A percentile compares a stretch with the other conserved stretches of the same genome.
phyloP scores from a whole-genome alignment of 805 yeast species.

The Sporopachydermia quercuum region DNA sequence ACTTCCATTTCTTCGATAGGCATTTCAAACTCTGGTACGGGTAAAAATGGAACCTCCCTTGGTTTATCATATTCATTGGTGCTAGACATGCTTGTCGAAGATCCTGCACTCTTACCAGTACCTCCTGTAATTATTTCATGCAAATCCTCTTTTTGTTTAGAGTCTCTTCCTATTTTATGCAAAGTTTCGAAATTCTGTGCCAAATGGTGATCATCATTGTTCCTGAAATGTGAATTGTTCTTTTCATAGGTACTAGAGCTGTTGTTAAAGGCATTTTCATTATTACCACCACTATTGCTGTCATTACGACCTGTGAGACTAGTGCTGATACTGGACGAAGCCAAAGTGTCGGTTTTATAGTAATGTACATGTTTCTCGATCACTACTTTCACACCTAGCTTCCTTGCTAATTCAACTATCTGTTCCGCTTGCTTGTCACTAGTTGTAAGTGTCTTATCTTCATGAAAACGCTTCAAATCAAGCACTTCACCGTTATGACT shows the following conservation, averaged over 20 bases:
- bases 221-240: too few species aligned
- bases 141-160: too few species aligned
- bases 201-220: too few species aligned
- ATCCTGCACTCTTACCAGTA: too few species aligned
- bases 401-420: background rate
- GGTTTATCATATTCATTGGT: background rate
- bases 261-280: too few species aligned
- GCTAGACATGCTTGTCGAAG: background rate
- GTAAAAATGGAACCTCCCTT: too few species aligned
- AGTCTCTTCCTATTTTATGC: too few species aligned
- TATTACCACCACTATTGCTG: background rate
- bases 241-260: too few species aligned
- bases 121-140: too few species aligned
- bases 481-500: background rate
- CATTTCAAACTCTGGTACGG: constrained; percentile 1
- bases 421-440: background rate
- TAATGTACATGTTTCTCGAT: background rate
- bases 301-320: background rate
- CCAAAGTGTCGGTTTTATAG: background rate
- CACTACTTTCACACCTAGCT: background rate
- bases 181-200: too few species aligned
- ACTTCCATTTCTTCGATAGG: background rate
- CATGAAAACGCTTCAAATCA: background rate
- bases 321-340: background rate
- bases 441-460: background rate